Evolutionary conservation across 1,139 yeast genomes (phyloP).

Genomic region (Taphrina communis): DNA sequence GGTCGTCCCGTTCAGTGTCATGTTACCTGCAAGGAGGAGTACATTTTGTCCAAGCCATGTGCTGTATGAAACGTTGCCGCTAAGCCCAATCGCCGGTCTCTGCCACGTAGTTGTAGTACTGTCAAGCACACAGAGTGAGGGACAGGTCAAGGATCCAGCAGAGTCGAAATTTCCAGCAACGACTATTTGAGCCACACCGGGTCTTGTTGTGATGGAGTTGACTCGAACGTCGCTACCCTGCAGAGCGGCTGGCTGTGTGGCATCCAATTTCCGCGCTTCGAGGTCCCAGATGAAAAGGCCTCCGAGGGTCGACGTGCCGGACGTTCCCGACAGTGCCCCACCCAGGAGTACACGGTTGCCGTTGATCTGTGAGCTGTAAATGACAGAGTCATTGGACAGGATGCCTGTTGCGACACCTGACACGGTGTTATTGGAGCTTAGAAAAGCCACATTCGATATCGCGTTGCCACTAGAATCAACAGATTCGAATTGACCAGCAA

Average conservation of each 20-base stretch:
- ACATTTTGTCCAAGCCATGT: slow-evolving; percentile 60
- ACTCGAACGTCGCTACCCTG: slow-evolving; percentile 55
- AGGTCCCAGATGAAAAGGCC: slow-evolving; percentile 65
- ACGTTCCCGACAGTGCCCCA: slow-evolving; percentile 58
- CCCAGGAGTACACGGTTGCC: slow-evolving; percentile 57
- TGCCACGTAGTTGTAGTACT: slow-evolving; percentile 63
- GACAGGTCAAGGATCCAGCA: slow-evolving; percentile 67
- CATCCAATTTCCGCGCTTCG: slow-evolving; percentile 53
- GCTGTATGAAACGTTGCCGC: slow-evolving; percentile 64
- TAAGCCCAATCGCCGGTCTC: slow-evolving; percentile 55
- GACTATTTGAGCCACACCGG: slow-evolving; percentile 60
- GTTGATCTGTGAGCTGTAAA: slow-evolving; percentile 33
- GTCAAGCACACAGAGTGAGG: slow-evolving; percentile 71
- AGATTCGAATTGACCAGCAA: slow-evolving; percentile 39
- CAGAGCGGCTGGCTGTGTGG: slow-evolving; percentile 58
- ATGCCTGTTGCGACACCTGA: slow-evolving; percentile 25
- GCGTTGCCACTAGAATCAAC: slow-evolving; percentile 15
- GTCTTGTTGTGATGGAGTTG: slow-evolving; percentile 62
- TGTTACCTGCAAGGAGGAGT: slow-evolving; percentile 68
- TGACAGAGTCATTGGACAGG: slow-evolving; percentile 29
- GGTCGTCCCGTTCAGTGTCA: slow-evolving; percentile 55
- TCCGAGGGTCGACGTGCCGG: slow-evolving; percentile 47
- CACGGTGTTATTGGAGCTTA: slow-evolving; percentile 16
- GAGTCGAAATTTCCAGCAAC: slow-evolving; percentile 77
- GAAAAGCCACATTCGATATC: slow-evolving; percentile 36